Conservation (phyloP, 805 yeast genomes). For the Blastobotrys muscicola region DNA sequence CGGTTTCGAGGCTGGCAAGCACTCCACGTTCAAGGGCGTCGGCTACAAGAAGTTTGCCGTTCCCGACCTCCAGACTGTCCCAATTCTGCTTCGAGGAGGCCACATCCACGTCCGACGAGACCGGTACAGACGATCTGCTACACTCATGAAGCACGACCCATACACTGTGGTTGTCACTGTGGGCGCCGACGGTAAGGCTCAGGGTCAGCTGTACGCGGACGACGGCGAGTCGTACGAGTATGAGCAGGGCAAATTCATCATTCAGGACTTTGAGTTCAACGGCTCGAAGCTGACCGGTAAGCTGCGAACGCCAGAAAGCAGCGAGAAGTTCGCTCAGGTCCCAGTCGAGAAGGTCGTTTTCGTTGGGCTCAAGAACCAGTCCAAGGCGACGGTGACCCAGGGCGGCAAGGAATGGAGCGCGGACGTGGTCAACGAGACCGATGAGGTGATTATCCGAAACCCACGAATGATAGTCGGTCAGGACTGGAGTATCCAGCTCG, state of each 20-base stretch:
- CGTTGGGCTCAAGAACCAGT: slow-evolving; percentile 23
- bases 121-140: slow-evolving; percentile 63
- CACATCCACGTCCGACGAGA: slow-evolving; percentile 56
- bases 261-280: slow-evolving; percentile 31
- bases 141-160: slow-evolving; percentile 69
- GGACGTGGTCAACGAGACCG: slow-evolving; percentile 10
- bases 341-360: slow-evolving; percentile 20
- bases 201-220: slow-evolving; percentile 61
- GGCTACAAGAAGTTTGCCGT: slow-evolving; percentile 3
- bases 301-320: slow-evolving; percentile 3
- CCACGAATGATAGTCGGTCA: slow-evolving; percentile 40
- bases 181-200: slow-evolving; percentile 38
- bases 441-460: slow-evolving; percentile 34
- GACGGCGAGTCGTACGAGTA: slow-evolving; percentile 72
- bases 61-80: slow-evolving; percentile 43
- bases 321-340: slow-evolving; percentile 6
- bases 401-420: slow-evolving; percentile 5
- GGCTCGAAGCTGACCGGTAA: slow-evolving; percentile 19
- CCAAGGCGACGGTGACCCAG: slow-evolving; percentile 21
- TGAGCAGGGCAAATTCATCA: slow-evolving; percentile 40
- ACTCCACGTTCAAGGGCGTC: background rate
- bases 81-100: slow-evolving; percentile 71
- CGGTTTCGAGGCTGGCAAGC: slow-evolving; percentile 20
- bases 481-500: slow-evolving; percentile 37
- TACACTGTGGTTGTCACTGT: slow-evolving; percentile 63